phyloP scores from a whole-genome alignment of 345 rosid genomes.

The Diplotaxis tenuifolia region DNA sequence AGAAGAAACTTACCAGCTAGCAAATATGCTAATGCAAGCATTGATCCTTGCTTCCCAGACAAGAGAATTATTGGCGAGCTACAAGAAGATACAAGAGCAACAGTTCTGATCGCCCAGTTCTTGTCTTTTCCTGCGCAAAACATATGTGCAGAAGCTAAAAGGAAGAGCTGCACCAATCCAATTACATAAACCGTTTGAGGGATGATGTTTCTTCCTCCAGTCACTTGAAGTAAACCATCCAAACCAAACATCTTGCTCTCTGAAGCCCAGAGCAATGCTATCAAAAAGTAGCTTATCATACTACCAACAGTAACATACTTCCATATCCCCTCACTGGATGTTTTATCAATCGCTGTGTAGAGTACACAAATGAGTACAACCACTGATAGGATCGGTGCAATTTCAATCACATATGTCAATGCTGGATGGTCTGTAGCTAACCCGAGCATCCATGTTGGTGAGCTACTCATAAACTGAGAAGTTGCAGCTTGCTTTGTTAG shows the following conservation, averaged over 20 bases:
- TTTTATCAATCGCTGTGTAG: constrained; percentile 30
- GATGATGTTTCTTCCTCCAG: constrained; percentile 46
- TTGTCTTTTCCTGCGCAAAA: constrained; percentile 30
- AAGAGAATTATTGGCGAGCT: constrained; percentile 71
- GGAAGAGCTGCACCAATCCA: constrained; percentile 56
- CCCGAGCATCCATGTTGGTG: constrained; percentile 75
- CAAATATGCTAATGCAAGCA: constrained; percentile 61
- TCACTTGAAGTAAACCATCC: constrained; percentile 40
- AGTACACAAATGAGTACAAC: constrained; percentile 48
- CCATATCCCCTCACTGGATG: constrained; percentile 41
- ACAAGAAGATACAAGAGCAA: constrained; percentile 64
- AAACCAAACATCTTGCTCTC: constrained; percentile 50
- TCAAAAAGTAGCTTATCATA: constrained; percentile 57
- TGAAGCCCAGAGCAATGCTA: constrained; percentile 68
- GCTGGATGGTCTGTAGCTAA: constrained; percentile 49
- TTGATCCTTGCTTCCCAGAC: constrained; percentile 84
- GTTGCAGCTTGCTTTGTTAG: constrained; percentile 91
- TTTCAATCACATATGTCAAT: constrained; percentile 50
- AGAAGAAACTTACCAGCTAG: constrained; percentile 53
- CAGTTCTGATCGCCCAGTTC: constrained; percentile 42
- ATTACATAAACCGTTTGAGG: constrained; percentile 58
- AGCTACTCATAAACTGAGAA: constrained; percentile 65
- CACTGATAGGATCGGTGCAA: constrained; percentile 54
- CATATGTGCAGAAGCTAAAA: constrained; percentile 42
- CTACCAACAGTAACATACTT: constrained; percentile 53